Evolutionary conservation across 2,329 filamentous ascomycete species (phyloP), one percentile per base, ranked within the genome.

Genomic region (Tympanopsis confertula): DNA sequence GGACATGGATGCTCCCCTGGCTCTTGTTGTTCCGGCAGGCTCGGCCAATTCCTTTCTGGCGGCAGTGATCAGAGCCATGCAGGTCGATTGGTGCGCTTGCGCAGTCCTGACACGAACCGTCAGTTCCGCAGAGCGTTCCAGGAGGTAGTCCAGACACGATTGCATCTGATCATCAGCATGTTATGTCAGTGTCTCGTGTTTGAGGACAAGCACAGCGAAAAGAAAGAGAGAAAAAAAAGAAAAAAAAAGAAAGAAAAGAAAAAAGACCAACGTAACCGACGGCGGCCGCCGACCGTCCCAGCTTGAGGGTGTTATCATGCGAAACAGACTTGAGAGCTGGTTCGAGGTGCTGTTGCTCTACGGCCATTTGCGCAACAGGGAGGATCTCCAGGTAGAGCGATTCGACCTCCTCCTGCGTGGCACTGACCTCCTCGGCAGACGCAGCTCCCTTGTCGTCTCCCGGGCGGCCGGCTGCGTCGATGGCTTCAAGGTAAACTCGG

Each of bases 331-430:
- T 56, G 4, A 74, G 56, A 1, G 79, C 73, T 0, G 80, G 79
- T 41, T 74, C 69, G 4, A 81, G 62, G 45, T 78, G 69, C 49
- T 82, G 75, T 46, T 81, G 72, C 45, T 84, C 77, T 1, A 78
- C 66, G 0, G 79, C 74, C 74, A 86, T 85, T 43, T 82, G 74
- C 5, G 78, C 72, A 2, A 86, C 75, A 0, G 79, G 74, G 1
- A 80, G 59, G 29, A 86, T 77, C 50, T 86, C 82, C 0, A 76
- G 63, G 46, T 82, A 79, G 3, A 86, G 61, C 4, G 78, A 82
- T 45, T 83, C 77, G 1, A 86, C 62, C 48, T 85, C 81, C 20
- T 71, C 69, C 47, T 78, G 70, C 2, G 82, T 51, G 3, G 67
- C 63, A 13, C 57, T 59, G 7, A 69, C 62, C 36, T 74, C 69